Base-by-base conservation (phyloP, 1,139 yeast species). In the Schizosaccharomyces versatilis region DNA sequence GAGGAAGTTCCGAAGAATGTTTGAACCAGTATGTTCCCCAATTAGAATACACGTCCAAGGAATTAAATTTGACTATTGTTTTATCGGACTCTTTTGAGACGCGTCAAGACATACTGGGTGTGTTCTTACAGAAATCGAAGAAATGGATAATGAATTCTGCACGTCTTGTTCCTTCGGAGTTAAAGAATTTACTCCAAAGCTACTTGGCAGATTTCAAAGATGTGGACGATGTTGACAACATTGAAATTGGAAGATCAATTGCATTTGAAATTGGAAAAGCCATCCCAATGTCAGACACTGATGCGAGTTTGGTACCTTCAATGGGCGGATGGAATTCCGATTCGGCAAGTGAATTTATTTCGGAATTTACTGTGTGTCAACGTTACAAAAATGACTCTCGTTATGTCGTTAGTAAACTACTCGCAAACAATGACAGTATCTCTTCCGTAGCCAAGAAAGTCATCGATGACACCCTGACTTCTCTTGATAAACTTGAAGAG, bases 251-350 rank as follows among this genome's bases (percentile, higher is more conserved):
- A 49, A 81, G 84, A 55, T 80, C 94, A 0, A 84, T 90, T 72
- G 97, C 97, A 0, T 70, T 86, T 59, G 93, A 84, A 61, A 76
- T 85, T 79, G 93, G 95, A 1, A 90, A 94, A 1, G 67, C 76
- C 6, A 76, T 84, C 24, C 69, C 80, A 15, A 73, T 80, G 32
- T 73, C 73, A 51, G 94, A 85, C 61, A 72, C 77, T 58, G 88
- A 81, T 61, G 67, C 74, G 36, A 56, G 54, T 14, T 47, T 53
- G 38, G 49, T 52, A 12, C 47, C 51, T 6, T n/a, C 52, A 19
- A 52, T 54, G 10, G 68, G 70, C 6, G 65, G 66, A 2, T 66
- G 61, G 59, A 69, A 68, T 42, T 74, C 74, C 58, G 77, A 80
- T 62, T 76, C 85, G 1, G 72, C 81, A 47, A 82, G 94, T 0